Evolutionary conservation across 768 basidiomycete genomes (phyloP), one percentile per base, ranked within the genome.

Genomic region (Leccinum subtestaceum): DNA sequence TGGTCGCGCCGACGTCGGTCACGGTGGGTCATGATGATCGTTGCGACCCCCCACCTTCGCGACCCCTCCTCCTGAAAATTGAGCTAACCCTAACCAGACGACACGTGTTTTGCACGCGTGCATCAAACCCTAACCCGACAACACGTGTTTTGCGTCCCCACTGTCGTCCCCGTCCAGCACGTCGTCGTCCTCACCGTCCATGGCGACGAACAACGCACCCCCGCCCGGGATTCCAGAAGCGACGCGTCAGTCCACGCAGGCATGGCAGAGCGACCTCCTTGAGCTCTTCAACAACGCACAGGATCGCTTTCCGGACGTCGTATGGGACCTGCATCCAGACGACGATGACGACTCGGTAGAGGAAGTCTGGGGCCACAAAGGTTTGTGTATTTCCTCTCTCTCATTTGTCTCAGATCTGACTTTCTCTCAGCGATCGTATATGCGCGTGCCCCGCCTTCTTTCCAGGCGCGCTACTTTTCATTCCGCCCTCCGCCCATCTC

Each of bases 231-330:
- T 71, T 46, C 70, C 66, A 21, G 86, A 91, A 67, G 86, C 89
- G 8, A 84, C 85, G 27, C 77, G 78, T 61, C 77, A 80, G 58
- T 92, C 91, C 1, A 92, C 89, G 0, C 67, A 76, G 5, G 74
- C 77, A 17, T 98, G 95, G 95, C 88, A 92, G 66, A 70, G 72
- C n/a, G 88, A 98, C 76, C 81, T 98, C 4, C 81, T 85, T 58
- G 67, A 79, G 6, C 82, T 98, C 43, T 95, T 93, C 73, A 80
- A 81, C 63, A 80, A 86, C 55, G 89, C 94, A n/a, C 90, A 90
- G 73, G 91, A 95, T 61, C 81, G 93, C 57, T 98, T 95, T 68
- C 89, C 91, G n/a, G 96, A 98, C 76, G 94, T 98, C 53, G 86
- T 93, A n/a, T 98, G 96, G 95, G 85, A 87, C 71, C 78, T 88